A percentile compares a stretch with the other conserved stretches of the same genome.
Evolutionary conservation across 2,329 filamentous ascomycete genomes (phyloP).

Genomic region (Clarireedia monteithiana): DNA sequence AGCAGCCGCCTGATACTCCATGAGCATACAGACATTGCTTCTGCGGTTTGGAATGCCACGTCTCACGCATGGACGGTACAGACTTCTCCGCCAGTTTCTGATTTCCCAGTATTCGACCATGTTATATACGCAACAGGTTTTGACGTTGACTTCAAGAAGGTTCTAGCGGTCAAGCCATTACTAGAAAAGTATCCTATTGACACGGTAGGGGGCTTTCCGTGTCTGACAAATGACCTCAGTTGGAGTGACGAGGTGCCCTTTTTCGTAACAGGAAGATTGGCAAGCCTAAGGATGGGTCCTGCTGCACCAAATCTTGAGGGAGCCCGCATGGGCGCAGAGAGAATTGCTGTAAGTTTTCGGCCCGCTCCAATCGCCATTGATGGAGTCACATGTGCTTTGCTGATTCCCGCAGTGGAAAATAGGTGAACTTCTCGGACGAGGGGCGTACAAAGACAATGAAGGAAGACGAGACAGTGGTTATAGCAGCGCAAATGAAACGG

Average conservation of each 20-base stretch:
- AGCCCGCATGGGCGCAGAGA: conserved; percentile 63
- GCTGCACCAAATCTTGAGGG: conserved; percentile 68
- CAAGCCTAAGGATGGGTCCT: conserved; percentile 60
- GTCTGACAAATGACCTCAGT: conserved; percentile 67
- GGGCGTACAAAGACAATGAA: background rate
- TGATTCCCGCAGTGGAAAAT: conserved; percentile 15
- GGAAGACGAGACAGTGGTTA: conserved; percentile 12
- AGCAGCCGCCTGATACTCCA: conserved; percentile 11
- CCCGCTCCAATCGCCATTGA: background rate
- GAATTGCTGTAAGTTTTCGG: conserved; percentile 32
- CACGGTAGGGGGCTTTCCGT: conserved; percentile 59
- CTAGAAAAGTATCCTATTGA: conserved; percentile 52
- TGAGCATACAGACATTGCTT: conserved; percentile 33
- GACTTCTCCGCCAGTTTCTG: conserved; percentile 43
- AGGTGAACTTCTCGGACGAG: conserved; percentile 12
- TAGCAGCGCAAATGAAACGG: conserved; percentile 3
- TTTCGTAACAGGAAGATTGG: conserved; percentile 63
- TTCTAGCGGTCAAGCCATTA: conserved; percentile 56
- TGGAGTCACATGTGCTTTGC: background rate
- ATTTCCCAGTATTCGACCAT: conserved; percentile 38
- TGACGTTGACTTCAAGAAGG: conserved; percentile 49
- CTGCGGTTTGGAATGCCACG: conserved; percentile 41
- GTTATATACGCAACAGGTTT: conserved; percentile 55
- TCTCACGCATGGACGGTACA: conserved; percentile 38
- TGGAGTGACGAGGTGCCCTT: conserved; percentile 67